Evolutionary conservation across 2,329 filamentous ascomycete species (phyloP).

Genomic region (Cyphellophora attinorum): DNA sequence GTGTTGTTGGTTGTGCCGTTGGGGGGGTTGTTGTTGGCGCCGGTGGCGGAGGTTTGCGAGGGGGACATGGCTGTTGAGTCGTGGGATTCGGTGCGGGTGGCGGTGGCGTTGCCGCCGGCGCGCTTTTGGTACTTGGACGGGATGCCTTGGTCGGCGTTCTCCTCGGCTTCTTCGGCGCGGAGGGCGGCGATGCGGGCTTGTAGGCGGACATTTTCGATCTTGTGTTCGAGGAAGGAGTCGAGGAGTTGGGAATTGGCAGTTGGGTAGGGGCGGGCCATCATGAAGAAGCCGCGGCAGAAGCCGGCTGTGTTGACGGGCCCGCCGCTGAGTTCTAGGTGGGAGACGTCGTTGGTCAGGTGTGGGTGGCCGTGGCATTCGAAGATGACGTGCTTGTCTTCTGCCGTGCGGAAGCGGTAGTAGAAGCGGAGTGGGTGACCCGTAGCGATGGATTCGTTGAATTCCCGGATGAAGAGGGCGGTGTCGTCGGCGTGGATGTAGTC

Average conservation of each 20-base stretch:
- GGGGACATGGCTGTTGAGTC: conserved; percentile 12
- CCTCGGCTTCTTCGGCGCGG: conserved; percentile 74
- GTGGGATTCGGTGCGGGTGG: conserved; percentile 12
- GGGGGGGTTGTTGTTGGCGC: conserved; percentile 15
- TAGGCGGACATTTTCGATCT: conserved; percentile 87
- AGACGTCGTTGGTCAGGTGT: conserved; percentile 63
- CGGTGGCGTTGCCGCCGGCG: conserved; percentile 10
- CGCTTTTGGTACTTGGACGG: conserved; percentile 22
- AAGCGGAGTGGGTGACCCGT: conserved; percentile 70
- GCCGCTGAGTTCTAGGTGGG: conserved; percentile 30
- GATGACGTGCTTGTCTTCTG: conserved; percentile 64
- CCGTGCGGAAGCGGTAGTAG: conserved; percentile 74
- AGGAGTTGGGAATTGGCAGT: conserved; percentile 76
- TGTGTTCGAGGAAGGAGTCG: conserved; percentile 91
- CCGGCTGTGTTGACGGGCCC: conserved; percentile 56
- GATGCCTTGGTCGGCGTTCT: conserved; percentile 53
- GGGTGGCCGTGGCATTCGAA: conserved; percentile 91
- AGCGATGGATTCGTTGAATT: conserved; percentile 82
- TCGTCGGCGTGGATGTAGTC: conserved; percentile 84
- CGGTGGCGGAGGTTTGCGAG: conserved; percentile 9
- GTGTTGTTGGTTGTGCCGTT: conserved; percentile 32
- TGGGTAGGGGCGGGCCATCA: conserved; percentile 84
- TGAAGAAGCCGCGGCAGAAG: conserved; percentile 82
- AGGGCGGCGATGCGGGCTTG: conserved; percentile 76
- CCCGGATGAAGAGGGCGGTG: conserved; percentile 68